A percentile compares a stretch with the other conserved stretches of the same genome.
These are phyloP conservation scores for Naganishia kalamii DNA, from an alignment of 768 basidiomycete species.

Conservation along the genomic window DNA sequence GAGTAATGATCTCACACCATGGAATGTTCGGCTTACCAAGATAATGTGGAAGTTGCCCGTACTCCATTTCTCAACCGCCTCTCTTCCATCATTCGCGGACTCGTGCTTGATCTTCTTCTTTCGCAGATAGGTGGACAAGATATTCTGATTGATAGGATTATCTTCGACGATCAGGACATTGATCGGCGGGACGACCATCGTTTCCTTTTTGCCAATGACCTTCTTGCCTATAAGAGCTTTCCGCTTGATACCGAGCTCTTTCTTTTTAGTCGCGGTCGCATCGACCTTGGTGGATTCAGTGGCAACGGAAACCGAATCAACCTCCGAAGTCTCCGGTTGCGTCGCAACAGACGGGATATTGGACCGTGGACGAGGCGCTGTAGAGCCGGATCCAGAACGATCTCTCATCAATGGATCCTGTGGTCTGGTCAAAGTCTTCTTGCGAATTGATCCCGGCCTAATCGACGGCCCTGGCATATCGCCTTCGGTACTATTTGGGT, in stretches of 20 bases:
- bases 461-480: background rate
- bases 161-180: conserved; percentile 98
- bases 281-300: conserved; percentile 11
- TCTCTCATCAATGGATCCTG: background rate
- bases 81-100: conserved; percentile 86
- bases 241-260: conserved; percentile 27
- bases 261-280: conserved; percentile 20
- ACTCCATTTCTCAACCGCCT: conserved; percentile 92
- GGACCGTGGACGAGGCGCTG: background rate
- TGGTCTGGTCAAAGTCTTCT: conserved; percentile 1
- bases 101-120: conserved; percentile 93
- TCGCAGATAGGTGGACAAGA: conserved; percentile 92
- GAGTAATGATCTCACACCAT: background rate
- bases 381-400: background rate
- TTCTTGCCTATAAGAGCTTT: conserved; percentile 28
- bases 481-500: conserved; percentile 4
- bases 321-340: conserved; percentile 10
- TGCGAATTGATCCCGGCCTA: background rate
- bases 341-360: background rate
- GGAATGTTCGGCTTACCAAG: conserved; percentile 57
- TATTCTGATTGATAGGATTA: conserved; percentile 97
- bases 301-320: conserved; percentile 22
- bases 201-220: conserved; percentile 49
- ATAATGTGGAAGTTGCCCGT: conserved; percentile 92
- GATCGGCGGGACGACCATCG: conserved; percentile 85